These are phyloP conservation scores for Stentor coeruleus DNA, from an alignment of 73 alveolate species.

Conservation along the genomic window DNA sequence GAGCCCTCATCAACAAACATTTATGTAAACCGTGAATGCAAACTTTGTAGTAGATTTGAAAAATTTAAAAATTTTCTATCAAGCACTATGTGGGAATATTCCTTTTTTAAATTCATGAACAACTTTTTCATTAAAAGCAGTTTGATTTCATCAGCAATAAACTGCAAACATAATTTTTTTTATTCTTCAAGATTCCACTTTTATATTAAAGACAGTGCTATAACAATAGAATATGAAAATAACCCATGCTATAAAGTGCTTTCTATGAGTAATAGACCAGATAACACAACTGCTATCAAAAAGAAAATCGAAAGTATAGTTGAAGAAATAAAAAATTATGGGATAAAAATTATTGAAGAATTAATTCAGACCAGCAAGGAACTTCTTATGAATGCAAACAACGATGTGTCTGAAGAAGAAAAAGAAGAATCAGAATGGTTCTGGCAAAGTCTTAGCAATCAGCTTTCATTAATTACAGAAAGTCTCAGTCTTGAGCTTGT, in stretches of 20 bases:
- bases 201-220: neutral
- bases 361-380: neutral
- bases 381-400: neutral
- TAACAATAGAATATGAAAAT: neutral
- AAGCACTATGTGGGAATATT: constrained; percentile 9
- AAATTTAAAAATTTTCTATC: neutral
- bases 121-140: neutral
- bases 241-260: neutral
- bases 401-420: neutral
- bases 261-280: neutral
- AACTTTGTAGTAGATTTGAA: neutral
- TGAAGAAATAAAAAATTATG: neutral
- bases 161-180: constrained; percentile 9
- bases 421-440: neutral
- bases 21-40: constrained; percentile 1
- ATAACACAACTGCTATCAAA: neutral
- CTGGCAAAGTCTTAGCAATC: neutral
- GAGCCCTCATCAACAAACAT: too few relatives aligned
- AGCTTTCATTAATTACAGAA: neutral
- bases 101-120: constrained; percentile 16
- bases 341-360: neutral
- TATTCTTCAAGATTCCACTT: neutral
- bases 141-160: neutral
- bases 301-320: neutral
- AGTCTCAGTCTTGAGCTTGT: neutral